Evolutionary conservation across 2,329 filamentous ascomycete species (phyloP).

Genomic region (Lachnellula suecica): DNA sequence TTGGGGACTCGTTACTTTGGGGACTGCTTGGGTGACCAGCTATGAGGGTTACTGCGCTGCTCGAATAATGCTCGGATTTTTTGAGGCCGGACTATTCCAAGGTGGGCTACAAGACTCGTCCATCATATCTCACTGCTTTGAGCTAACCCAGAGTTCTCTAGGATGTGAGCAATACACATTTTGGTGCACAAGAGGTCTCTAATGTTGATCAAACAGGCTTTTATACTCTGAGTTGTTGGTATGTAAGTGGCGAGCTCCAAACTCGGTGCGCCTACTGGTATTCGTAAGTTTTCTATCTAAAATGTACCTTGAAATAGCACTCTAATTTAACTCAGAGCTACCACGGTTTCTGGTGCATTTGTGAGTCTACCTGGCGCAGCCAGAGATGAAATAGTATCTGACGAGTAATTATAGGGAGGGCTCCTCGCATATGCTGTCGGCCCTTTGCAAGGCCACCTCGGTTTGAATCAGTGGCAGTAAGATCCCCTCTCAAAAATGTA

Average conservation of each 20-base stretch:
- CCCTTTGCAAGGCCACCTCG: constrained; percentile 1
- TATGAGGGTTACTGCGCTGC: constrained; percentile 6
- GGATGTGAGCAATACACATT: not conserved
- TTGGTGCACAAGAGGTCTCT: not conserved
- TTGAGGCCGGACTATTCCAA: constrained; percentile 9
- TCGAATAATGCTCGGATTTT: constrained; percentile 7
- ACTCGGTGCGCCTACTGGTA: constrained; percentile 8
- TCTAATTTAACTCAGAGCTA: constrained; percentile 1
- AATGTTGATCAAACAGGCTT: not conserved
- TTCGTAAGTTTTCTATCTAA: not conserved
- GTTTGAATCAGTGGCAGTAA: constrained; percentile 10
- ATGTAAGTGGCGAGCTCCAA: constrained; percentile 6
- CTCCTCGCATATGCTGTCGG: constrained; percentile 6
- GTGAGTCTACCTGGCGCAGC: not conserved
- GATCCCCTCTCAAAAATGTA: too few relatives aligned
- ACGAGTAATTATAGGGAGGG: not conserved
- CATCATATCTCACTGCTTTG: too few relatives aligned
- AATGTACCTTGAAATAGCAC: not conserved
- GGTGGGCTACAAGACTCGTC: not conserved
- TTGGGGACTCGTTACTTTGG: constrained; percentile 9
- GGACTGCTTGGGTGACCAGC: constrained; percentile 7
- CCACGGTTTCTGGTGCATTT: constrained; percentile 8
- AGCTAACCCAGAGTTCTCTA: not conserved
- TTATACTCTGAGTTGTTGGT: constrained; percentile 8
- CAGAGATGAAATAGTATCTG: not conserved